Percentiles rank a stretch among this genome's conserved stretches.
phyloP scores from a whole-genome alignment of 768 basidiomycete genomes.

The Termitomyces sp. region DNA sequence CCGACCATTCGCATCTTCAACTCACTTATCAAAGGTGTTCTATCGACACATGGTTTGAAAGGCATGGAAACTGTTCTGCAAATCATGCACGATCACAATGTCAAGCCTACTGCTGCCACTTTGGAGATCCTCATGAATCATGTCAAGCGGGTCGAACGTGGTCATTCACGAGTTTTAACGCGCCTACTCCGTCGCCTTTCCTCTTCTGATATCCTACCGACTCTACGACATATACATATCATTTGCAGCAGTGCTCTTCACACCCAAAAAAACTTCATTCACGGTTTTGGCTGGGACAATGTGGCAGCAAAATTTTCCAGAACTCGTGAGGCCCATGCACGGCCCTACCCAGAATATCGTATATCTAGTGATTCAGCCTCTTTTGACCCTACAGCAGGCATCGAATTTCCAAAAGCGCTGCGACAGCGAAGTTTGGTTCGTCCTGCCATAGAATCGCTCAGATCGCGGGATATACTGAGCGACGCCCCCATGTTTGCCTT shows the following conservation, averaged over 20 bases:
- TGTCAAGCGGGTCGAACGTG: conserved; percentile 37
- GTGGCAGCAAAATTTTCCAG: conserved; percentile 33
- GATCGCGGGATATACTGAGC: conserved; percentile 40
- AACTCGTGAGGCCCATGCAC: conserved; percentile 15
- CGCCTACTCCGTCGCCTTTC: conserved; percentile 42
- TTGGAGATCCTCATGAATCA: conserved; percentile 50
- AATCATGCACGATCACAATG: conserved; percentile 47
- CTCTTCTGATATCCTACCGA: conserved; percentile 35
- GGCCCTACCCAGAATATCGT: conserved; percentile 12
- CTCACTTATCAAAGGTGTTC: conserved; percentile 45
- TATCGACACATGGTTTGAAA: conserved; percentile 43
- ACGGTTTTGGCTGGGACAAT: conserved; percentile 42
- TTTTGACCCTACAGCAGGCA: conserved; percentile 48
- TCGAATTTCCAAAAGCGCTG: conserved; percentile 27
- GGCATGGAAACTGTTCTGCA: conserved; percentile 41
- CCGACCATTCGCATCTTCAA: conserved; percentile 55
- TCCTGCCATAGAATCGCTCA: conserved; percentile 42
- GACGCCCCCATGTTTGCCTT: conserved; percentile 56
- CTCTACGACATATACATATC: conserved; percentile 52
- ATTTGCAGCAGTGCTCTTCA: conserved; percentile 49
- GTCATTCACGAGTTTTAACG: conserved; percentile 41
- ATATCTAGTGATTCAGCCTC: conserved; percentile 20
- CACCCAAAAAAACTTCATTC: conserved; percentile 39
- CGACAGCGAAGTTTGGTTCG: conserved; percentile 27
- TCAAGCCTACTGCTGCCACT: conserved; percentile 52